These are phyloP conservation scores for Arabidopsis suecica DNA, from an alignment of 345 rosid species.

Conservation along the genomic window DNA sequence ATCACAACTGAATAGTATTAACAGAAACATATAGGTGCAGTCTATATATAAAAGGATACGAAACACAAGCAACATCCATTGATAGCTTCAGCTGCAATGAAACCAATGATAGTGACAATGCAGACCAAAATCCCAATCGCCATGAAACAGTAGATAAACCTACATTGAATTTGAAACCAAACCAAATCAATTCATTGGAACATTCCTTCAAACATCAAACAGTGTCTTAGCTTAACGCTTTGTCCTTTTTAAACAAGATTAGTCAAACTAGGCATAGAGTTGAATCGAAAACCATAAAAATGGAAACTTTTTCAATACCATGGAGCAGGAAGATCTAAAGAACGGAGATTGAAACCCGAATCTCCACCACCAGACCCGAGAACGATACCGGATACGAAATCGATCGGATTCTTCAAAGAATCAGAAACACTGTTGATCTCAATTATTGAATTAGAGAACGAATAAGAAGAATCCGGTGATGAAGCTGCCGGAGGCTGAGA, in stretches of 20 bases:
- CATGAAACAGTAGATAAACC: conserved; percentile 97
- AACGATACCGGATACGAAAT: conserved; percentile 47
- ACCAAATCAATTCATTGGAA: conserved; percentile 5
- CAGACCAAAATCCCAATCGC: conserved; percentile 81
- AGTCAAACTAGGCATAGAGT: neutral
- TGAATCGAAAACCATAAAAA: conserved; percentile 24
- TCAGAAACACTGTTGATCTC: conserved; percentile 26
- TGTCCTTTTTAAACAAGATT: conserved; percentile 7
- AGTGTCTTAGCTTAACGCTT: conserved; percentile 17
- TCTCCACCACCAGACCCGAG: conserved; percentile 47
- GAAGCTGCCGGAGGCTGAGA: conserved; percentile 39
- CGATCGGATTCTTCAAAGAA: conserved; percentile 31
- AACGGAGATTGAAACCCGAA: conserved; percentile 53
- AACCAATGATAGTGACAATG: conserved; percentile 73
- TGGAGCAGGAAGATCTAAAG: conserved; percentile 79
- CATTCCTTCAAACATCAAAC: conserved; percentile 13
- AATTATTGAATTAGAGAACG: conserved; percentile 26
- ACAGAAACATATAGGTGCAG: neutral
- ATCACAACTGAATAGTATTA: neutral
- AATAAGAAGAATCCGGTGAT: conserved; percentile 24
- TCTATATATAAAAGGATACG: conserved; percentile 65
- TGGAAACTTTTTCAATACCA: conserved; percentile 57
- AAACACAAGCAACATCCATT: conserved; percentile 91
- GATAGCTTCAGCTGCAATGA: conserved; percentile 90
- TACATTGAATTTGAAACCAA: conserved; percentile 47